Conservation (phyloP, 2,329 filamentous ascomycete species). For the Chaetomium globosum region DNA sequence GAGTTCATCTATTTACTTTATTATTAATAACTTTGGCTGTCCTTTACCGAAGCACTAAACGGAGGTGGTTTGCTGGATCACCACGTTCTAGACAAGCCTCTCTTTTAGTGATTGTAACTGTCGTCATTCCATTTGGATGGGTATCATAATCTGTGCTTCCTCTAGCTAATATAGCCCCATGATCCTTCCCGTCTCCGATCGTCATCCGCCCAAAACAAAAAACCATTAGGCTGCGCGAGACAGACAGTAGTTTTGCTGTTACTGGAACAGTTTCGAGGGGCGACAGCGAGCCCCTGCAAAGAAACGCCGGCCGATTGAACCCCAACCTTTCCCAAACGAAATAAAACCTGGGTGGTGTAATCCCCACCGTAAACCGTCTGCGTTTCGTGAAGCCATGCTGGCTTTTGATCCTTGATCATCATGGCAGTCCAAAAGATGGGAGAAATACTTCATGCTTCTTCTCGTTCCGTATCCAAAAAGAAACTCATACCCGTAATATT, state of each 20-base stretch:
- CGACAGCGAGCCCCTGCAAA: not conserved
- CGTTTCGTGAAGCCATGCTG: not conserved
- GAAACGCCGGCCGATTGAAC: not conserved
- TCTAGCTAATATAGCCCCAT: not conserved
- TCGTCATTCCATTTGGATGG: conserved; percentile 10
- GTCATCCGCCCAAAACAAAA: not conserved
- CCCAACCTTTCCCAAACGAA: not conserved
- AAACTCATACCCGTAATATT: not conserved
- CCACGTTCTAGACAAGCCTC: too few relatives aligned
- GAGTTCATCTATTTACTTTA: not conserved
- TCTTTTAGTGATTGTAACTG: not conserved
- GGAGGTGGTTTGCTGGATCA: too few relatives aligned
- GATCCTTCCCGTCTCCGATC: not conserved
- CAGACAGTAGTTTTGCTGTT: not conserved
- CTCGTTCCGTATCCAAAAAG: not conserved
- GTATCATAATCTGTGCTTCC: conserved; percentile 12
- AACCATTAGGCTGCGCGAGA: not conserved
- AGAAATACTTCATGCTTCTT: not conserved
- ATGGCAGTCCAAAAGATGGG: not conserved
- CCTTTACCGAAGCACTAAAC: too few relatives aligned
- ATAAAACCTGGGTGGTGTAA: not conserved
- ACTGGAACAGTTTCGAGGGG: not conserved
- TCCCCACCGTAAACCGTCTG: not conserved
- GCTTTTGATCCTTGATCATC: not conserved
- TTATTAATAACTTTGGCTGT: not conserved